phyloP scores from a whole-genome alignment of 1,284 basidiomycete genomes.

The Leccinum fallax region DNA sequence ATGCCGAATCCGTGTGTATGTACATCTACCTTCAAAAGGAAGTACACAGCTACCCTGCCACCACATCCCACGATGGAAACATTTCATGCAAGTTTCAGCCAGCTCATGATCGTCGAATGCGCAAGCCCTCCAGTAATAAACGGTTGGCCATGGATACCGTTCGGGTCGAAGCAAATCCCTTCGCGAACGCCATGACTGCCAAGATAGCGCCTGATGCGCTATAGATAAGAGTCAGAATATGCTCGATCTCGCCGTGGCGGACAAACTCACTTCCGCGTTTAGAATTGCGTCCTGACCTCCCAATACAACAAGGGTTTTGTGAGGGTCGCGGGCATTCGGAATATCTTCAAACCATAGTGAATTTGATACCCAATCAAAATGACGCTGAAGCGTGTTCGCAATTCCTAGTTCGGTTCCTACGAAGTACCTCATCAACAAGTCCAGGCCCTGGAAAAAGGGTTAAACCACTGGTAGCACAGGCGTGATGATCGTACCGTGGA shows the following conservation, averaged over 20 bases:
- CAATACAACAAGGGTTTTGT: constrained; percentile 69
- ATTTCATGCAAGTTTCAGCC: constrained; percentile 45
- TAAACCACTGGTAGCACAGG: constrained; percentile 8
- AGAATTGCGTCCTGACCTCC: constrained; percentile 83
- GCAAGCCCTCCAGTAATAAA: constrained; percentile 57
- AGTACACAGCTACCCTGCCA: background rate
- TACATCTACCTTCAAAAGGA: constrained; percentile 12
- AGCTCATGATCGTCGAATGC: constrained; percentile 63
- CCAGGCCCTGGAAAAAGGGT: constrained; percentile 55
- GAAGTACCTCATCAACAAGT: constrained; percentile 84
- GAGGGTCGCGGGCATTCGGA: constrained; percentile 66
- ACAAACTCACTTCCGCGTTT: constrained; percentile 58
- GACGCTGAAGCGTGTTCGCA: constrained; percentile 80
- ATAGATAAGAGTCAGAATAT: constrained; percentile 12
- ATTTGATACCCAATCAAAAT: constrained; percentile 89
- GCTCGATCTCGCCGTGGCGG: background rate
- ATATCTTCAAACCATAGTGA: constrained; percentile 89
- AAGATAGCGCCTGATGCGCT: constrained; percentile 78
- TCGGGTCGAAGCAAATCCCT: constrained; percentile 70
- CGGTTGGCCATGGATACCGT: constrained; percentile 74
- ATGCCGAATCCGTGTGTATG: constrained; percentile 3
- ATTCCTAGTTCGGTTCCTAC: constrained; percentile 85
- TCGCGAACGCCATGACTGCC: constrained; percentile 73
- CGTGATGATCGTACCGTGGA: constrained; percentile 49
- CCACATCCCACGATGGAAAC: background rate